A percentile compares a stretch with the other conserved stretches of the same genome.
Conservation (phyloP, 2,329 filamentous ascomycete species). For the Pestalotiopsis sp. region DNA sequence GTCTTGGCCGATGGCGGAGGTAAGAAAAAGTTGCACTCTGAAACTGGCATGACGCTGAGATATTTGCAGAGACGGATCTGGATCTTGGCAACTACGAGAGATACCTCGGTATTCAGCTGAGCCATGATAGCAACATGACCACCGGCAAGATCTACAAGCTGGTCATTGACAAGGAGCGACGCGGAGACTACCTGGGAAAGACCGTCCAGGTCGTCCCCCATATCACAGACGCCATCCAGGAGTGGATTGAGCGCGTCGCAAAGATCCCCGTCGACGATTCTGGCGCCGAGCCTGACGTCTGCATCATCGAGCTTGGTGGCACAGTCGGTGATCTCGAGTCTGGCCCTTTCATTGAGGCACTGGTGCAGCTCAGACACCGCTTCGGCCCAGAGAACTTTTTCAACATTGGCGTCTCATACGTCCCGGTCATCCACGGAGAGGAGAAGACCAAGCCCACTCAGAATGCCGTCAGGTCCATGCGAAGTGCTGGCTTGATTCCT, state of each 20-base stretch:
- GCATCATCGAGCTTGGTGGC: constrained; percentile 72
- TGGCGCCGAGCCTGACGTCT: constrained; percentile 81
- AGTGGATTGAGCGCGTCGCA: constrained; percentile 87
- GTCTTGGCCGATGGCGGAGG: constrained; percentile 78
- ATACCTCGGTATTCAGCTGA: constrained; percentile 77
- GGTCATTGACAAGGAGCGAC: constrained; percentile 65
- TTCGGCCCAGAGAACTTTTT: constrained; percentile 79
- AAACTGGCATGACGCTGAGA: constrained; percentile 14
- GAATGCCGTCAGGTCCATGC: constrained; percentile 79
- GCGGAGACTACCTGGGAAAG: constrained; percentile 79
- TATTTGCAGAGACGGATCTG: constrained; percentile 42
- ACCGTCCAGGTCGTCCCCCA: constrained; percentile 93
- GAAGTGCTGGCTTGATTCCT: constrained; percentile 74
- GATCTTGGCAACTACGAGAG: constrained; percentile 59
- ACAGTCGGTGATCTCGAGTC: constrained; percentile 48
- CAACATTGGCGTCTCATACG: constrained; percentile 85
- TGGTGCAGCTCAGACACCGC: constrained; percentile 74
- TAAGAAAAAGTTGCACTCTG: constrained; percentile 1
- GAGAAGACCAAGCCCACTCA: constrained; percentile 36
- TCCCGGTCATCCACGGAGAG: constrained; percentile 57
- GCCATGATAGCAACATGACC: constrained; percentile 91
- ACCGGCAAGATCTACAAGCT: constrained; percentile 94
- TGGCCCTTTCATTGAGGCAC: constrained; percentile 78
- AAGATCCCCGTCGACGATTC: constrained; percentile 85
- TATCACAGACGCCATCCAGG: constrained; percentile 86